Evolutionary conservation across 306 rosid species (phyloP).

Genomic region (Glycine latifolia): DNA sequence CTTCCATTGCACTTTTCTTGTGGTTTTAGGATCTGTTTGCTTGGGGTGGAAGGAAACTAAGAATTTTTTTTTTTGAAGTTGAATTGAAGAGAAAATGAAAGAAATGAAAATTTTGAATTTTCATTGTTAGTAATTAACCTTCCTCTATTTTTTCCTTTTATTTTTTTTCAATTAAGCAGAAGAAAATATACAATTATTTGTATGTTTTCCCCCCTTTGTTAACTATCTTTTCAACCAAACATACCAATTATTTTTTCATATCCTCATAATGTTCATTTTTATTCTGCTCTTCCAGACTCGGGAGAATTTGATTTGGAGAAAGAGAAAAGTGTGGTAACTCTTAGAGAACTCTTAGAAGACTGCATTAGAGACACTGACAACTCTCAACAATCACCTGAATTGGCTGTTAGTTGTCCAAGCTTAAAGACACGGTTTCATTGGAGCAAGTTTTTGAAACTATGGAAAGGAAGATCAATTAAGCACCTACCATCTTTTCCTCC

Average conservation of each 20-base stretch:
- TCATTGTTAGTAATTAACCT: no score
- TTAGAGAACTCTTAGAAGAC: conserved; percentile 67
- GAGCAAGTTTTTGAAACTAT: conserved; percentile 58
- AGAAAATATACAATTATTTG: not conserved
- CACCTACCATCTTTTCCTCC: conserved; percentile 61
- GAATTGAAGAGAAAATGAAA: no score
- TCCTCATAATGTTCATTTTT: not conserved
- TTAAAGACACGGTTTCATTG: conserved; percentile 52
- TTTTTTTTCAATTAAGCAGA: no score
- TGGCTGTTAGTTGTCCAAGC: conserved; percentile 33
- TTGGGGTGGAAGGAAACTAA: not conserved
- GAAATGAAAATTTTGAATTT: no score
- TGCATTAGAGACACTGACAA: conserved; percentile 38
- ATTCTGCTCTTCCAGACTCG: conserved; percentile 49
- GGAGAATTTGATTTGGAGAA: conserved; percentile 50
- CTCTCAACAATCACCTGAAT: conserved; percentile 36
- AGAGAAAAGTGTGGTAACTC: conserved; percentile 54
- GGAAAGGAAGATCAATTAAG: conserved; percentile 56
- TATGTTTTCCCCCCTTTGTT: not conserved
- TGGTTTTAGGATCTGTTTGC: not conserved
- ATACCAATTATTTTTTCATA: not conserved
- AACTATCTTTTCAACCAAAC: not conserved
- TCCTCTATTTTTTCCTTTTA: no score
- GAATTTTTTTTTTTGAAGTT: no score
- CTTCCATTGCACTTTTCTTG: not conserved